phyloP scores from a whole-genome alignment of 169 alveolate species.

The Hammondia hammondi region DNA sequence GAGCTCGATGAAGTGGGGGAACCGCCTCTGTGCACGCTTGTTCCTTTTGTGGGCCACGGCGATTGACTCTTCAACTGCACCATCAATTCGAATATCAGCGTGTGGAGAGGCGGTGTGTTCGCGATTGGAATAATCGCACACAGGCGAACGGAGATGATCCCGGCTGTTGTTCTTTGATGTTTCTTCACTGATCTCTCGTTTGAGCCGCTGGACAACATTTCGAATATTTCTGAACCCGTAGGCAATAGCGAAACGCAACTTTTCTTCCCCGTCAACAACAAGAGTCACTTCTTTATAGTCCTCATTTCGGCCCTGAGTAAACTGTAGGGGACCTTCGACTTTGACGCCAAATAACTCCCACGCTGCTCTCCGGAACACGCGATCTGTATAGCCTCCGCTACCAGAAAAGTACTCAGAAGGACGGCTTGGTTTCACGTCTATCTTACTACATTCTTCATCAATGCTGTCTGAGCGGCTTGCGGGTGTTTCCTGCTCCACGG shows the following conservation, averaged over 20 bases:
- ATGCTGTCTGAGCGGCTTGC: not conserved
- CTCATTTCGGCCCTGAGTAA: conserved; percentile 3
- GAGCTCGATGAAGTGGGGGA: conserved; percentile 85
- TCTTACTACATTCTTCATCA: not conserved
- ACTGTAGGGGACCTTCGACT: conserved; percentile 44
- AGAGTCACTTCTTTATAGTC: conserved; percentile 54
- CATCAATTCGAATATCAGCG: not conserved
- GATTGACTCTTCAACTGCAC: not conserved
- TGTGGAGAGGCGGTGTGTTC: not conserved
- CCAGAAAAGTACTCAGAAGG: conserved; percentile 30
- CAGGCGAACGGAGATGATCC: not conserved
- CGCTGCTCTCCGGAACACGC: conserved; percentile 59
- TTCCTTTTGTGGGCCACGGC: not conserved
- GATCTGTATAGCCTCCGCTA: conserved; percentile 57
- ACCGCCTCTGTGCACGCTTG: not conserved
- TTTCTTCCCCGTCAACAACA: conserved; percentile 40
- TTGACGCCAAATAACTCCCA: conserved; percentile 38
- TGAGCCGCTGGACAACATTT: conserved; percentile 53
- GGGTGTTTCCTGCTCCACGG: not conserved
- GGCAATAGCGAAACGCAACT: conserved; percentile 48
- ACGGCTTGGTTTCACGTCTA: not conserved
- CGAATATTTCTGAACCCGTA: conserved; percentile 68
- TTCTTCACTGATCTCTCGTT: not conserved
- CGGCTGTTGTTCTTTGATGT: not conserved
- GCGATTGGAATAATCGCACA: not conserved